Evolutionary conservation across 345 rosid genomes (phyloP).

Genomic region (Passiflora organensis): DNA sequence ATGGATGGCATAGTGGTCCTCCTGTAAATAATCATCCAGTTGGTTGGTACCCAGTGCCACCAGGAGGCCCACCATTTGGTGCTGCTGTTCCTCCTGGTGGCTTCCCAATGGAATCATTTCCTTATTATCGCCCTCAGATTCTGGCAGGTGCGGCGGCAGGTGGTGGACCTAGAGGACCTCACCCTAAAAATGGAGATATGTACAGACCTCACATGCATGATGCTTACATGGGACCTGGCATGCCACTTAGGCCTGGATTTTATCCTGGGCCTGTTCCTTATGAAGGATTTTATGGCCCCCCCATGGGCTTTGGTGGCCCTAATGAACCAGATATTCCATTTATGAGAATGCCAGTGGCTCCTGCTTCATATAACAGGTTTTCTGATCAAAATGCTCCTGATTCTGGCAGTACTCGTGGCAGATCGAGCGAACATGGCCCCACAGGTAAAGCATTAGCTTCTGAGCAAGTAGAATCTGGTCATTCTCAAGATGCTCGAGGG

Average conservation of each 20-base stretch:
- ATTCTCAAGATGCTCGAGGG: constrained; percentile 47
- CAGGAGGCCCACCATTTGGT: constrained; percentile 71
- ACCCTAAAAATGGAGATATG: constrained; percentile 59
- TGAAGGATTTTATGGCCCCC: constrained; percentile 81
- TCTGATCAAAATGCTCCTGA: constrained; percentile 53
- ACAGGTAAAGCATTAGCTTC: constrained; percentile 34
- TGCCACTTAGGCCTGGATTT: constrained; percentile 88
- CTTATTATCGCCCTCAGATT: constrained; percentile 66
- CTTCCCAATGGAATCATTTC: constrained; percentile 81
- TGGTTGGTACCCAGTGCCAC: constrained; percentile 89
- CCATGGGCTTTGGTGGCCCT: constrained; percentile 64
- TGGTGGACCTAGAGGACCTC: constrained; percentile 74
- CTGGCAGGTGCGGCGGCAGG: constrained; percentile 52
- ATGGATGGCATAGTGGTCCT: constrained; percentile 76
- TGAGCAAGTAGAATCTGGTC: constrained; percentile 53
- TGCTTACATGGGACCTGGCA: constrained; percentile 63
- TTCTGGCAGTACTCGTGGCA: constrained; percentile 36
- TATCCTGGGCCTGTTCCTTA: constrained; percentile 69
- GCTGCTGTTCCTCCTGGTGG: constrained; percentile 72
- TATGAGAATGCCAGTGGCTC: constrained; percentile 69
- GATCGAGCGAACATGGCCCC: constrained; percentile 58
- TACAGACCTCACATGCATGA: constrained; percentile 78
- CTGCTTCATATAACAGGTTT: constrained; percentile 45
- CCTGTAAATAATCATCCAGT: constrained; percentile 78
- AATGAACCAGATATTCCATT: constrained; percentile 67